Base-by-base conservation (phyloP, 805 yeast genomes). In the Barnettozyma botsteinii region DNA sequence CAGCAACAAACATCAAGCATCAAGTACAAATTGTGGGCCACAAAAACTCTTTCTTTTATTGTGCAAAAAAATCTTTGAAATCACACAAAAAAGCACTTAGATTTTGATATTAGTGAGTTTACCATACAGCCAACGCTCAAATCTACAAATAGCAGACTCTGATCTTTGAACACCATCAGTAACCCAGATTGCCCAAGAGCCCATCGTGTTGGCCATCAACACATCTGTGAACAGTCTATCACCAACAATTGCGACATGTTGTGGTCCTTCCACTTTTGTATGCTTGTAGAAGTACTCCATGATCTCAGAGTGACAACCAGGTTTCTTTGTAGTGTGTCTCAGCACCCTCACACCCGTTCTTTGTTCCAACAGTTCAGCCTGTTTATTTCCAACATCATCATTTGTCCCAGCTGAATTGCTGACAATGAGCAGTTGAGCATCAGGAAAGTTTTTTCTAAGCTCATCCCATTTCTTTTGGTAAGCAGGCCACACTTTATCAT, bases 141-240 rank as follows among this genome's bases (percentile, higher is more conserved):
- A 37, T 11, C 64, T 62, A 22, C 81, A 79, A 31, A 79, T 69
- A 12, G 69, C 32, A 40, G 73, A 70, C 20, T 68, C 60, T 1
- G 83, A 72, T 32, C 65, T 59, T 41, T 64, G 65, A 5, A 88
- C 95, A 4, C 98, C 98, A 19, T 79, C 79, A 37, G 73, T 66
- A 2, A 93, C 56, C 96, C 98, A 93, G 4, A 87, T 70, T 0
- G 91, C 85, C 61, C 77, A 75, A 0, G 93, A 69, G 0, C 95
- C 95, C 95, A 91, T 87, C 69, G 80, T 69, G 53, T 93, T 91
- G 15, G 97, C 96, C 95, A 93, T 85, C 38, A 89, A 63, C 40
- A 93, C 74, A 59, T 93, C 98, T 0, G 98, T 93, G 62, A 88
- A 79, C 20, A 93, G 68, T 28, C 98, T 65, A 52, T 93, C 98